Evolutionary conservation across 805 yeast genomes (phyloP), one percentile per base, ranked within the genome.

Genomic region (Wickerhamiella galacta): DNA sequence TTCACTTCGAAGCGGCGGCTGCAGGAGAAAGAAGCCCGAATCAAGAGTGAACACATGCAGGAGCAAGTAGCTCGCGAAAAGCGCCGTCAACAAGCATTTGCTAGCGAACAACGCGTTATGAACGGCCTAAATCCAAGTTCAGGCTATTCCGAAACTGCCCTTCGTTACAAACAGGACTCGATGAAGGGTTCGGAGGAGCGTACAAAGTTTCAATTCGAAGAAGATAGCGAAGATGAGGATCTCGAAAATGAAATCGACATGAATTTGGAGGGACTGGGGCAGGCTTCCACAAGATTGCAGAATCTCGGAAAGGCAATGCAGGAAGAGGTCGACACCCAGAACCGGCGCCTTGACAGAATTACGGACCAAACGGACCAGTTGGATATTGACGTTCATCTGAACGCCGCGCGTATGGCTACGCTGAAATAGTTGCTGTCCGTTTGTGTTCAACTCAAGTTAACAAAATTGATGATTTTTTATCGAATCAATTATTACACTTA

Each of bases 201-300:
- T 19, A 46, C 43, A 29, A 49, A 50, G 46, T 52, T 48, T 38
- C 47, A 44, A 35, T 44, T 44, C 34, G 95, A 82, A 49, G 78
- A 77, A 31, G 95, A 87, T 54, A 72, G 73, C 31, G 95, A 87
- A 52, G 96, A 90, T 54, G 93, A 83, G 46, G 90, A 75, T 44
- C 70, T 82, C 70, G 96, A 87, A 51, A 69, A 75, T 40, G 94
- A 85, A 54, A 70, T 83, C 44, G 85, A 83, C 34, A 58, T 68
- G 41, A 90, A 90, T 48, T 60, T 87, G 53, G 85, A 79, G 46
- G 81, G 76, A 51, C 77, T 90, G 31, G 66, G 69, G 9, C 64
- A 64, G 25, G 68, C 75, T 37, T 70, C 93, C 20, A 64, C 65
- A 34, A 71, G 83, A 39, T 66, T 87, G 55, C 75, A 72, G 51